phyloP scores from a whole-genome alignment of 1,139 yeast genomes.

The Petasospora fabianii region DNA sequence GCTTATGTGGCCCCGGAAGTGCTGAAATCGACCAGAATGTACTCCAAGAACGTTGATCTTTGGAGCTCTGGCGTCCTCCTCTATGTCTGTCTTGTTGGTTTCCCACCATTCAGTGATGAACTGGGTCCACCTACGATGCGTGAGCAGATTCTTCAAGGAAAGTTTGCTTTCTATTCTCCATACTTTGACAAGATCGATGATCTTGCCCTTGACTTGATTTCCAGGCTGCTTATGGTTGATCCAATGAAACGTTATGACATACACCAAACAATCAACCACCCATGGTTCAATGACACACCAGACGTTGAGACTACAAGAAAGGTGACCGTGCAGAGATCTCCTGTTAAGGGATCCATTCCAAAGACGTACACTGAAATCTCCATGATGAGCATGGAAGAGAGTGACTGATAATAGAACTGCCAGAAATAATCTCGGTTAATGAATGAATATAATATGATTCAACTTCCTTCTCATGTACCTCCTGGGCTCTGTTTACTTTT shows the following conservation, averaged over 20 bases:
- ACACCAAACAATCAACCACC: conserved; percentile 48
- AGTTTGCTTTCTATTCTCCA: conserved; percentile 73
- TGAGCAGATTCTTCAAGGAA: conserved; percentile 65
- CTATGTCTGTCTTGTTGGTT: conserved; percentile 77
- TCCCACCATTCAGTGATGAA: conserved; percentile 83
- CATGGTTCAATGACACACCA: conserved; percentile 39
- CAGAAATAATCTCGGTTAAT: no score
- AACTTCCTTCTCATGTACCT: neutral
- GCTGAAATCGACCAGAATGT: conserved; percentile 45
- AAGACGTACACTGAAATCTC: conserved; percentile 25
- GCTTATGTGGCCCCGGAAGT: conserved; percentile 85
- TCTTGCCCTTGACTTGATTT: conserved; percentile 59
- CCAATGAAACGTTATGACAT: conserved; percentile 52
- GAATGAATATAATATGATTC: neutral
- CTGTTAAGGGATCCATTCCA: conserved; percentile 20
- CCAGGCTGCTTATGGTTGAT: conserved; percentile 56
- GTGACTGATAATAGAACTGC: conserved; percentile 1
- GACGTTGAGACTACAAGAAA: neutral
- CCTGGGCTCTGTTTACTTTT: conserved; percentile 5
- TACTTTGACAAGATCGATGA: conserved; percentile 75
- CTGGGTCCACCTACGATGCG: conserved; percentile 75
- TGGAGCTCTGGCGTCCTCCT: conserved; percentile 80
- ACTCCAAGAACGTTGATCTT: conserved; percentile 68
- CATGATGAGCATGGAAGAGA: conserved; percentile 14
- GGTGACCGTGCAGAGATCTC: conserved; percentile 17